Evolutionary conservation across 2,329 filamentous ascomycete genomes (phyloP), one percentile per base, ranked within the genome.

Genomic region (Colletotrichum sansevieriae): DNA sequence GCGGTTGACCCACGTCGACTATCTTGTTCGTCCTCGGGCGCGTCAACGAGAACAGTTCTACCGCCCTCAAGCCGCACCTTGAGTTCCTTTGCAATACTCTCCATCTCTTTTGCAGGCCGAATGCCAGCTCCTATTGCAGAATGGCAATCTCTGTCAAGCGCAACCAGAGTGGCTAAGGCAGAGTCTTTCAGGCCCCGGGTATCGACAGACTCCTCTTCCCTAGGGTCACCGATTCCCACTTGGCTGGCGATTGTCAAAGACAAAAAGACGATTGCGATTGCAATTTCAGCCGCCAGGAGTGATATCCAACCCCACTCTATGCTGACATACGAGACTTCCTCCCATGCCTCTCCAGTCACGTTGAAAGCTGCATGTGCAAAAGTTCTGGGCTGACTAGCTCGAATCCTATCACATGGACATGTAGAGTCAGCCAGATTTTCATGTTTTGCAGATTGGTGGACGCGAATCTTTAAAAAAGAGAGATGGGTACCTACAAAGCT

Each of bases 281-380:
- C 35, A 8, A 63, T 35, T 35, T 63, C 47, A 9, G 37, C 18
- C 11, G 47, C 37, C 2, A 63, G 49, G 12, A 55, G 43, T 2
- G 47, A 25, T 33, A 63, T 54, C 60, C 60, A 63, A 6, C 25
- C 47, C 60, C 60, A 63, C 11, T 6, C 35, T 13, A 63, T 13
- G 18, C 29, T n/a, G 60, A 63, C 60, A 37, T 63, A 63, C 8
- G 49, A 43, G 3, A 43, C 22, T 44, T 63, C 60, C 13, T 43
- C 35, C 60, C 47, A 44, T 5, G 60, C 60, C 11, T 54, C 43
- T 4, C 60, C 60, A 3, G 37, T 55, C 15, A 63, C 49, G 22
- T 44, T 46, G 39, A 29, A 55, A 1, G 13, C 25, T 2, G 18
- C 49, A 12, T 44, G 13, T 6, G 37, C 43, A 13, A 25, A 12